Base-by-base conservation (phyloP, 2,329 filamentous ascomycete genomes). In the Cercospora zeina region DNA sequence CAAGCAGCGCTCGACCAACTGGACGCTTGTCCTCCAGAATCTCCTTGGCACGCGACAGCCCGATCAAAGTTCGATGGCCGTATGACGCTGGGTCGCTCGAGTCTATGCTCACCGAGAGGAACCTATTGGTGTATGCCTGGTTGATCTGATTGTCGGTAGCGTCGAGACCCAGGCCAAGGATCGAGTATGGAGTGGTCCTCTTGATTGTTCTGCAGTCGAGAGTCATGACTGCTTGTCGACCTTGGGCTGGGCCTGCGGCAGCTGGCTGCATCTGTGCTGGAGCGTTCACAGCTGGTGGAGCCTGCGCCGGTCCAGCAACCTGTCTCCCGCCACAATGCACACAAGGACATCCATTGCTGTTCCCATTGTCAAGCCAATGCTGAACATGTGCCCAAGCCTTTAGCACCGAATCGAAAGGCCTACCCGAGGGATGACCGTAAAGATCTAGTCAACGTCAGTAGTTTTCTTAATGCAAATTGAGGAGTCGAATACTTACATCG, bases 321-420 rank as follows among this genome's bases (percentile, higher is more conserved):
- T 10, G 11, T 3, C 67, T 65, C 14, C 65, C 69, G 6, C 37
- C 66, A 62, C 84, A 87, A 9, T 80, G 71, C 1, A 78, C 77
- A 67, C 85, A 87, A 1, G 70, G 64, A 63, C 85, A 87, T 0
- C 77, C 74, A 1, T 75, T 73, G 7, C 69, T 72, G 42, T 73
- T 70, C 0, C 76, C 77, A 2, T 67, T 77, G 10, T 79, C 77
- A 79, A 86, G 85, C 33, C 87, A 69, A 69, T 80, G 78, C 56
- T 79, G 74, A 69, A 87, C 87, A 63, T 88, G 85, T 0, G 81
- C 79, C 54, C 79, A 83, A 67, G 86, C 86, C 3, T 80, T 74
- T 21, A 78, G 78, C 0, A 80, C 77, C 0, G 85, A 87, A 51
- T 84, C 79, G 61, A 83, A 87, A 13, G 33, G 37, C 53, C 75